These are phyloP conservation scores for Fonsecaea pugnacius DNA, from an alignment of 2,329 filamentous ascomycete genomes.

Conservation along the genomic window DNA sequence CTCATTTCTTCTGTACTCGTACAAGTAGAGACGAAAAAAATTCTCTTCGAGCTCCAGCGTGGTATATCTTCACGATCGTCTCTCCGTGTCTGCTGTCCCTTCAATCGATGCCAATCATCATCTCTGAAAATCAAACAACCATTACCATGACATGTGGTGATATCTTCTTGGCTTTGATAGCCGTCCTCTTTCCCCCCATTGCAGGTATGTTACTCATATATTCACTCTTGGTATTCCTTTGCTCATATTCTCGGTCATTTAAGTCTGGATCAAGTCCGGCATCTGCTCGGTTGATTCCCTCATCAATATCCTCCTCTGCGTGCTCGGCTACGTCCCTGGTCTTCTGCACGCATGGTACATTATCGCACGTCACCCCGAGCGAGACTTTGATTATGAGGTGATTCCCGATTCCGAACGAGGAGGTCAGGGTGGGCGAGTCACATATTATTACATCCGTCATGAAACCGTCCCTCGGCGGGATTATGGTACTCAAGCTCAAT, in stretches of 20 bases:
- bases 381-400: slow-evolving; percentile 67
- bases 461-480: slow-evolving; percentile 44
- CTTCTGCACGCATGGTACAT: slow-evolving; percentile 98
- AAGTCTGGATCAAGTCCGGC: slow-evolving; percentile 96
- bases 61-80: background rate
- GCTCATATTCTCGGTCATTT: slow-evolving; percentile 21
- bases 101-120: slow-evolving; percentile 9
- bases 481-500: slow-evolving; percentile 48
- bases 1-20: slow-evolving; percentile 14
- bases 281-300: slow-evolving; percentile 89
- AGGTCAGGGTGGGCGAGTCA: slow-evolving; percentile 56
- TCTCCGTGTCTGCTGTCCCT: background rate
- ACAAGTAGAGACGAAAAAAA: background rate
- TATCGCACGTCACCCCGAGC: slow-evolving; percentile 85
- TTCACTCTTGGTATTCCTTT: slow-evolving; percentile 9
- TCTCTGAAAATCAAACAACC: slow-evolving; percentile 13
- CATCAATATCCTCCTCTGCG: slow-evolving; percentile 91
- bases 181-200: slow-evolving; percentile 46
- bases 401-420: slow-evolving; percentile 61
- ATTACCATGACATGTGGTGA: slow-evolving; percentile 43
- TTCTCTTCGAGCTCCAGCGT: background rate
- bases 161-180: slow-evolving; percentile 51
- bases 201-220: slow-evolving; percentile 51
- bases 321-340: slow-evolving; percentile 79
- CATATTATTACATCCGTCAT: slow-evolving; percentile 75